A percentile compares a stretch with the other conserved stretches of the same genome.
phyloP scores from a whole-genome alignment of 257 asterid species.

The Primulina huaijiensis region DNA sequence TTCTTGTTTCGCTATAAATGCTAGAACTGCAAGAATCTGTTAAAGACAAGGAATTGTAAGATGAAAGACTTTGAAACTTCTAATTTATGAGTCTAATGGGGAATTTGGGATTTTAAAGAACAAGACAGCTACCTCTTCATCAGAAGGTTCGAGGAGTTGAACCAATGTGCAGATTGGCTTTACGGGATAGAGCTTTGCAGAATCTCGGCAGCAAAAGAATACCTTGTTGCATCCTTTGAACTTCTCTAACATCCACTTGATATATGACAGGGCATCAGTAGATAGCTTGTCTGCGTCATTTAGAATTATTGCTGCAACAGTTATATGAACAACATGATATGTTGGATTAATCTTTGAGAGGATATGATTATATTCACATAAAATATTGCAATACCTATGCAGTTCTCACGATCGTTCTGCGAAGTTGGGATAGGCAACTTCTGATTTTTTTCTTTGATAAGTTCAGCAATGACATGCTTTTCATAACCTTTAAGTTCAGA shows the following conservation, averaged over 20 bases:
- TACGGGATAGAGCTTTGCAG: constrained; percentile 58
- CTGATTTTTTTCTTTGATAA: constrained; percentile 49
- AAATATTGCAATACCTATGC: constrained; percentile 51
- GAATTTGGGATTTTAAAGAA: constrained; percentile 16
- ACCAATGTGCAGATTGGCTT: constrained; percentile 57
- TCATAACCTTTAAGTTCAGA: constrained; percentile 78
- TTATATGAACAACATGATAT: constrained; percentile 19
- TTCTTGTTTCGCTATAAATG: constrained; percentile 64
- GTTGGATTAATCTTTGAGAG: constrained; percentile 19
- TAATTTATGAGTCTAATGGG: background rate
- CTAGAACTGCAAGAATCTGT: constrained; percentile 63
- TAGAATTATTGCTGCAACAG: constrained; percentile 61
- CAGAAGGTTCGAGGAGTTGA: constrained; percentile 73
- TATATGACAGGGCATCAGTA: constrained; percentile 56
- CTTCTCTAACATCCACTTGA: constrained; percentile 74
- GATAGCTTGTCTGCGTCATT: constrained; percentile 75
- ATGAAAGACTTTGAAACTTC: constrained; percentile 19
- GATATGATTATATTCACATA: constrained; percentile 6
- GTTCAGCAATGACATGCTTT: constrained; percentile 68
- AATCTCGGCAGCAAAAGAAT: constrained; percentile 80
- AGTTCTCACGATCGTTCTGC: constrained; percentile 31
- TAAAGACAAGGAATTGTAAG: constrained; percentile 12
- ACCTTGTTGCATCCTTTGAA: constrained; percentile 61
- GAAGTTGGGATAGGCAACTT: constrained; percentile 22
- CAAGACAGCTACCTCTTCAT: constrained; percentile 50